Evolutionary conservation across 257 asterid genomes (phyloP).

Genomic region (Coffea canephora): DNA sequence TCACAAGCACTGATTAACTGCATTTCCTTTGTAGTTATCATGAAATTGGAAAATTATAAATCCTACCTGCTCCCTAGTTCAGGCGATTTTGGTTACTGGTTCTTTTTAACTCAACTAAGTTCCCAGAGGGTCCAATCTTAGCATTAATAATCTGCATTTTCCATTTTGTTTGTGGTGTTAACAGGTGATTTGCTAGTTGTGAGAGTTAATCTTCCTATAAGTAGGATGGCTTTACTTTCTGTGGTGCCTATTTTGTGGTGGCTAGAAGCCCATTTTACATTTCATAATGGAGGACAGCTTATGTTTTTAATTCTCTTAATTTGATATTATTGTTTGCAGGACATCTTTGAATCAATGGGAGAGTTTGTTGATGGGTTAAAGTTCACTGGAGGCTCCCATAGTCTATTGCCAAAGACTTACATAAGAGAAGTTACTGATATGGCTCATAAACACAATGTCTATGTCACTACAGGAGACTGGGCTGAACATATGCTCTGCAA

Average conservation of each 20-base stretch:
- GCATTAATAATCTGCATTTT: background rate
- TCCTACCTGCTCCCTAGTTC: background rate
- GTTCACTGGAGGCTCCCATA: conserved; percentile 78
- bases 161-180: background rate
- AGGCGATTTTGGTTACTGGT: background rate
- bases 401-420: conserved; percentile 59
- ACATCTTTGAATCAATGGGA: conserved; percentile 78
- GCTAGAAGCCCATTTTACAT: background rate
- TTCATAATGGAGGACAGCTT: background rate
- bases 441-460: conserved; percentile 79
- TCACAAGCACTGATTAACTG: background rate
- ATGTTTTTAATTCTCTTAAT: background rate
- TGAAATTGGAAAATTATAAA: background rate
- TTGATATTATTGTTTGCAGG: conserved; percentile 34
- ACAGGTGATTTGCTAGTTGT: background rate
- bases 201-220: too few species aligned
- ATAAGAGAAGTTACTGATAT: conserved; percentile 64
- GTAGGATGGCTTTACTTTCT: background rate
- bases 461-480: conserved; percentile 82
- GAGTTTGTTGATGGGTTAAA: conserved; percentile 87
- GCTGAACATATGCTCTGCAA: conserved; percentile 56
- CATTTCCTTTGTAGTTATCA: background rate
- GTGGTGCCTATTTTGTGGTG: background rate
- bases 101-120: background rate
- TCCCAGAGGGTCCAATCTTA: background rate